Evolutionary conservation across 2,329 filamentous ascomycete species (phyloP), one percentile per base, ranked within the genome.

Genomic region (Fusarium sacchari): DNA sequence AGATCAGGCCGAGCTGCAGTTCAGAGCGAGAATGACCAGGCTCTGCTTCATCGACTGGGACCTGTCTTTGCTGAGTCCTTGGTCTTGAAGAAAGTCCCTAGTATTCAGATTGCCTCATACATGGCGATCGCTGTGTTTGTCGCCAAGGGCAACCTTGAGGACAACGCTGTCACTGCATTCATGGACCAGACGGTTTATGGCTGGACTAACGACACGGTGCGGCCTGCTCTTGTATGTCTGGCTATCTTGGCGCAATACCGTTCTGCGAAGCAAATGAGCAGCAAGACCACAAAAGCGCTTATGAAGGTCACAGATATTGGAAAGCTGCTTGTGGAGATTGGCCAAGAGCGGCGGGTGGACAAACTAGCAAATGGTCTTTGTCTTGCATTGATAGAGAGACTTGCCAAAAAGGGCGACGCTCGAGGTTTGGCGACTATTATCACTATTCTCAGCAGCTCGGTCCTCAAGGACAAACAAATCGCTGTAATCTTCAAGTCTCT

Each of bases 51-150:
- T 72, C 83, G 86, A 84, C 78, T 90, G 88, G 79, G 87, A 87
- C 82, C 95, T 85, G 76, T 95, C 6, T 86, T 99, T 37, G 93
- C 94, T 68, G 91, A 94, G 72, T 94, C 93, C 3, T 87, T 98
- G 69, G 88, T 91, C 14, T 88, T 96, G 84, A 91, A 91, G 77
- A 91, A 92, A 69, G 91, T 92, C 0, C 89, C 94, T 2, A 94
- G 96, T 70, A 85, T 97, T 46, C 93, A 95, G 73, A 89, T 97
- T 68, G 95, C 93, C 22, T 95, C 93, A 64, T 98, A 97, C 81
- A 97, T 98, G 93, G 91, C 97, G 26, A 88, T 95, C 63, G 90
- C 94, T 12, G 91, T 98, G 55, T 88, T 98, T 70, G 95, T 94
- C 12, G 91, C 94, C 55, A 97, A 97, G 82, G 91, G 93, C 2